Evolutionary conservation across 2,329 filamentous ascomycete species (phyloP).

Genomic region (Huntiella omanensis): DNA sequence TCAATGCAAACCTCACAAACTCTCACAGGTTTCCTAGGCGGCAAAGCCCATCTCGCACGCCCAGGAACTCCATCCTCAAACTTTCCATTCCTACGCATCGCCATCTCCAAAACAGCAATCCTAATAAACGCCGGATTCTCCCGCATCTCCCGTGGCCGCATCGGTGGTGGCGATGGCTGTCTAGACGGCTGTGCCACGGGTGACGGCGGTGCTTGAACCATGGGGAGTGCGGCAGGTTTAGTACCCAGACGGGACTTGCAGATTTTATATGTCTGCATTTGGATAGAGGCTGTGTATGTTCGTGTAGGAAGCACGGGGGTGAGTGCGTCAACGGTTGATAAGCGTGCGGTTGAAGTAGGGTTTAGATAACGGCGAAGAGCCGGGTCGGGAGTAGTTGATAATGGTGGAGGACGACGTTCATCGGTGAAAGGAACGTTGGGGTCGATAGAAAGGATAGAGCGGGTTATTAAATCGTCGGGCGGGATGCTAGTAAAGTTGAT

Average conservation of each 20-base stretch:
- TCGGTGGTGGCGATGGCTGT: constrained; percentile 21
- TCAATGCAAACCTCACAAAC: constrained; percentile 37
- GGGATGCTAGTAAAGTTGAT: constrained; percentile 45
- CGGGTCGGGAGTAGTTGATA: constrained; percentile 45
- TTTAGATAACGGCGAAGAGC: constrained; percentile 50
- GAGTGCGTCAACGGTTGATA: constrained; percentile 12
- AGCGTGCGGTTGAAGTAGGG: constrained; percentile 23
- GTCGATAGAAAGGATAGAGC: constrained; percentile 49
- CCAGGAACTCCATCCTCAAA: constrained; percentile 47
- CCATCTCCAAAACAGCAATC: constrained; percentile 53
- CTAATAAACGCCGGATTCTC: constrained; percentile 55
- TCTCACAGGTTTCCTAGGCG: constrained; percentile 38
- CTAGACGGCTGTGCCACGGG: constrained; percentile 15
- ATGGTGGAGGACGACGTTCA: constrained; percentile 42
- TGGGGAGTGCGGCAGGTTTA: constrained; percentile 15
- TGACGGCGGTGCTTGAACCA: constrained; percentile 18
- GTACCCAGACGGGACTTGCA: constrained; percentile 26
- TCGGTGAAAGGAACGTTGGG: constrained; percentile 48
- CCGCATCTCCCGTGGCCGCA: constrained; percentile 46
- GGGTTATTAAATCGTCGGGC: constrained; percentile 46
- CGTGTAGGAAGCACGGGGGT: constrained; percentile 16
- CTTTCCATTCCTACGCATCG: constrained; percentile 48
- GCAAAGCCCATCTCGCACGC: constrained; percentile 48
- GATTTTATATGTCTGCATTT: constrained; percentile 53
- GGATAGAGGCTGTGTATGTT: constrained; percentile 45